Evolutionary conservation across 225 moss, liverwort and hornwort species (phyloP).

Genomic region (Neckera pumila): DNA sequence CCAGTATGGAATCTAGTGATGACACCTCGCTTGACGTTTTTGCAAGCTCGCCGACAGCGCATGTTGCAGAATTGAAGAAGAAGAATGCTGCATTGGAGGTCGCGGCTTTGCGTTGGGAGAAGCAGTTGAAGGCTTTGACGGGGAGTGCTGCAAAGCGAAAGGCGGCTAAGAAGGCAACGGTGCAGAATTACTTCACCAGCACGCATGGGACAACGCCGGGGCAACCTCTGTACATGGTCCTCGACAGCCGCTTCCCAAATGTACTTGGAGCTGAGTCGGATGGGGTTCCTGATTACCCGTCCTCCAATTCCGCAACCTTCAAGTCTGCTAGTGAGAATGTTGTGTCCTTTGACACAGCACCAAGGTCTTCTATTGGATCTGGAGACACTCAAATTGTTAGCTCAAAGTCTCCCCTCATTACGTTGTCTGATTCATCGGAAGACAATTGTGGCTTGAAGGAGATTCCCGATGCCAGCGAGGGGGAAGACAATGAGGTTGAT

Average conservation of each 20-base stretch:
- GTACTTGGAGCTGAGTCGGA: fast-evolving
- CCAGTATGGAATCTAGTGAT: too few species aligned
- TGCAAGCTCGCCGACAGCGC: fast-evolving
- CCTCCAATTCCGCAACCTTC: fast-evolving
- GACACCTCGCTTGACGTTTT: fast-evolving
- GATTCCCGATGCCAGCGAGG: fast-evolving
- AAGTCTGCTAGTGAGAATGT: fast-evolving
- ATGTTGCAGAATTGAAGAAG: too few species aligned
- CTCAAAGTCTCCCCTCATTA: fast-evolving
- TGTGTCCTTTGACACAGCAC: too few species aligned
- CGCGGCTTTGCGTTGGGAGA: fast-evolving
- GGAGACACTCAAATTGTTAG: too few species aligned
- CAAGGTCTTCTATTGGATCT: fast-evolving
- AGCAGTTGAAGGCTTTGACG: too few species aligned
- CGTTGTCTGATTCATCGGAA: fast-evolving
- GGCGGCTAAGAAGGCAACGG: fast-evolving
- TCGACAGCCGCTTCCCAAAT: fast-evolving
- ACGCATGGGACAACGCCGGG: fast-evolving
- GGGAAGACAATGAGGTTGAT: too few species aligned
- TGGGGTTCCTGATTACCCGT: fast-evolving
- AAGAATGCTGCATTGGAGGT: too few species aligned
- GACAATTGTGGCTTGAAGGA: fast-evolving
- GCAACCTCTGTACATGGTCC: fast-evolving
- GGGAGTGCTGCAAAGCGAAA: fast-evolving
- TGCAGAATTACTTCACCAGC: fast-evolving